Evolutionary conservation across 140 eudicot genomes (phyloP).

Genomic region (Bidens hawaiensis): DNA sequence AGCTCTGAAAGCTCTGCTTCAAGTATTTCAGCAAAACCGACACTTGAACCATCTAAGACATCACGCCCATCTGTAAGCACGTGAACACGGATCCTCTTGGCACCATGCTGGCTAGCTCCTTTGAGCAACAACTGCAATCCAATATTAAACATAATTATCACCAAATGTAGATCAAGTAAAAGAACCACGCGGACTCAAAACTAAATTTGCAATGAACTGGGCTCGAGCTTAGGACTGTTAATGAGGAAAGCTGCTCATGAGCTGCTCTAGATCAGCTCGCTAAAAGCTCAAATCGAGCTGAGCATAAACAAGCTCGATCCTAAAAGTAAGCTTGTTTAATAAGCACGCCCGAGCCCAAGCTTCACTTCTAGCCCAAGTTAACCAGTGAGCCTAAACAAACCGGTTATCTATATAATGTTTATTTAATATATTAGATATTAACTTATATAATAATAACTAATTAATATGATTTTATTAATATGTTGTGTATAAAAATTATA

Average conservation of each 20-base stretch:
- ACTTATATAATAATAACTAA: no score
- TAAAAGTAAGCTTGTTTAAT: background rate
- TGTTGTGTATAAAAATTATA: no score
- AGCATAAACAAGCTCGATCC: background rate
- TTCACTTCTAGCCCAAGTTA: no score
- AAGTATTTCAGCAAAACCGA: conserved; percentile 11
- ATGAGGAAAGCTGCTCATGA: background rate
- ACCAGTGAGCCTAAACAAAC: no score
- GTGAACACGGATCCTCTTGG: conserved; percentile 9
- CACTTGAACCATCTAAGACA: conserved; percentile 16
- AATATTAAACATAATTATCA: background rate
- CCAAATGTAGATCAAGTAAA: conserved; percentile 9
- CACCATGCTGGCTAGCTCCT: conserved; percentile 18
- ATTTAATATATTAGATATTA: no score
- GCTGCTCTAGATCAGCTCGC: background rate
- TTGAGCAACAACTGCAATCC: conserved; percentile 8
- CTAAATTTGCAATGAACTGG: no score
- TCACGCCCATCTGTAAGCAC: conserved; percentile 15
- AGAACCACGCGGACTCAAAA: background rate
- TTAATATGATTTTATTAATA: no score
- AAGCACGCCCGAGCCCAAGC: background rate
- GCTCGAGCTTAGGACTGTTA: no score
- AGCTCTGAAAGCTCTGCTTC: conserved; percentile 16
- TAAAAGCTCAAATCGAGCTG: background rate
- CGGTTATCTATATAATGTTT: no score